A percentile compares a stretch with the other conserved stretches of the same genome.
Evolutionary conservation across 2,329 filamentous ascomycete species (phyloP).

Genomic region (Pseudogymnoascus sp.): DNA sequence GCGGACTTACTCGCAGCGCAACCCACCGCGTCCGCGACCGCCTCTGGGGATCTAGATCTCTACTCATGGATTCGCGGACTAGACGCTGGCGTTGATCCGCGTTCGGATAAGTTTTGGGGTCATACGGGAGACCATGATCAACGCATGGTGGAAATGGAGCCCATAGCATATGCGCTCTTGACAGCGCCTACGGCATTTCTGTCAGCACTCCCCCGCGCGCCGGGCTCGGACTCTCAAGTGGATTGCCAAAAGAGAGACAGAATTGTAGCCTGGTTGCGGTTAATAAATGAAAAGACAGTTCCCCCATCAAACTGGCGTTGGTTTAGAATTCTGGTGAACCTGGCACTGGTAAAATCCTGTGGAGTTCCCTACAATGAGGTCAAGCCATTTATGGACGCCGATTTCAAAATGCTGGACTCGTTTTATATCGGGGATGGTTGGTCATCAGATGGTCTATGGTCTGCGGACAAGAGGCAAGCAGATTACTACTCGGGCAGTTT

Average conservation of each 20-base stretch:
- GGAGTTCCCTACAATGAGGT: conserved; percentile 32
- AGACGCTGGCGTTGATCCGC: conserved; percentile 28
- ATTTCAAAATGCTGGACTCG: conserved; percentile 38
- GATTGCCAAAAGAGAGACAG: conserved; percentile 29
- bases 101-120: conserved; percentile 40
- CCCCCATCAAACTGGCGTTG: conserved; percentile 46
- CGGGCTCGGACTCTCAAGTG: conserved; percentile 23
- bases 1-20: conserved; percentile 16
- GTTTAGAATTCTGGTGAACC: conserved; percentile 45
- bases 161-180: conserved; percentile 43
- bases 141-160: conserved; percentile 49
- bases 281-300: conserved; percentile 40
- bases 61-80: conserved; percentile 16
- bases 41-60: conserved; percentile 5
- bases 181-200: conserved; percentile 35
- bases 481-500: conserved; percentile 51
- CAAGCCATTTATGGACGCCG: conserved; percentile 33
- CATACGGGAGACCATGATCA: conserved; percentile 41
- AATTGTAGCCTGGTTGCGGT: conserved; percentile 36
- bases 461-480: conserved; percentile 32
- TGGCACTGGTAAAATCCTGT: conserved; percentile 38
- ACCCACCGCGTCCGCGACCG: background rate
- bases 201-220: too few relatives aligned
- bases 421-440: conserved; percentile 42
- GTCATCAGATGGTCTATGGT: conserved; percentile 42